Base-by-base conservation (phyloP, 2,329 filamentous ascomycete species). In the Cercospora beticola region DNA sequence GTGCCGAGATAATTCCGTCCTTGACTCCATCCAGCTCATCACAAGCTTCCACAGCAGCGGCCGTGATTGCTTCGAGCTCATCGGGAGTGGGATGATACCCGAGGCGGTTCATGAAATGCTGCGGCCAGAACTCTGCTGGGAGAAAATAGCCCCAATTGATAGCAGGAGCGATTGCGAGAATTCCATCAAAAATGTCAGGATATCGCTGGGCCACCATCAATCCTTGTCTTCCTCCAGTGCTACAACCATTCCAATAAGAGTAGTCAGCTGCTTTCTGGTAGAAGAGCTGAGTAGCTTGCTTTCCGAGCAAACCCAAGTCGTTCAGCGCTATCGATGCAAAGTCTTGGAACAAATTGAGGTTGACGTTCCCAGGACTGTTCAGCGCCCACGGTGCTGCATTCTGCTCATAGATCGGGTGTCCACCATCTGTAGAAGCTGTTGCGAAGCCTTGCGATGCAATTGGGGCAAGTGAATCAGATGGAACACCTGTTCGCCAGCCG, bases 201-300 rank as follows among this genome's bases (percentile, higher is more conserved):
- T 78, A 80, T 16, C 74, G 62, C 61, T 81, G 78, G 2, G 80
- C 79, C 10, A 78, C 31, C 74, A 78, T 79, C 4, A 78, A 56
- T 0, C 77, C 80, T 68, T 81, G 79, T 7, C 80, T 68, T 8
- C 80, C 80, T 36, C 79, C 80, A 12, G 73, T 75, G 21, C 78
- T 80, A 62, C 80, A 81, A 1, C 80, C 79, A 65, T 62, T 74
- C 68, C 71, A 81, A 65, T 81, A 81, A 1, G 77, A 79, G 64
- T 78, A 80, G 8, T 72, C 70, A 3, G 76, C 74, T 5, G 60
- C 52, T 23, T 63, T 68, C 0, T 74, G 75, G 57, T 81, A 82
- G 66, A 75, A 79, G 5, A 65, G 68, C 3, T 68, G 64, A 0
- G 72, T 76, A 9, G 79, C 46, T 14, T 68, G 62, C 65, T 77